Base-by-base conservation (phyloP, 495 filamentous ascomycete genomes). In the Darksidea phi region DNA sequence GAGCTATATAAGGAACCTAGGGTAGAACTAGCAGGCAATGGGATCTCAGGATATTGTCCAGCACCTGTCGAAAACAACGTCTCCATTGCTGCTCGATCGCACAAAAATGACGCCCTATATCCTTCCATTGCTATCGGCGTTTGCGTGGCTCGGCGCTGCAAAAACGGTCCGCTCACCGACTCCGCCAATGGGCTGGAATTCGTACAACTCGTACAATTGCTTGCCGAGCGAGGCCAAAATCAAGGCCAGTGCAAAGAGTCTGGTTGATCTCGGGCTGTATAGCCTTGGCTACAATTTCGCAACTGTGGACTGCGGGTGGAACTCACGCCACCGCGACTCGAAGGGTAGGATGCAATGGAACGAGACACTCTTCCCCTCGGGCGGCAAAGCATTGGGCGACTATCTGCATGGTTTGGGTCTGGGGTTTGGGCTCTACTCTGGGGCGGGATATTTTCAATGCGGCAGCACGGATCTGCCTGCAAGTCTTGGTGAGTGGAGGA, bases 231-330 rank as follows among this genome's bases (percentile, higher is more conserved):
- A 82, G 52, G 56, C 65, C 0, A 78, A 79, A 21, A 77, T 83
- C 18, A 72, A 77, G 25, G 73, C 74, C 23, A 83, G 82, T 57
- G 79, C 82, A 3, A 68, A 81, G 59, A 82, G 79, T n/a, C 64
- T 85, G 7, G 75, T 83, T 0, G 78, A 80, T 58, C 70, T 81
- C 5, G 80, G 79, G 0, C 75, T 85, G 2, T 73, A 72, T 0
- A 66, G 71, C 13, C 68, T 81, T 0, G 80, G 82, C 20, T 84
- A 85, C 52, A 70, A 73, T 38, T 79, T 78, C 55, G 80, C 83
- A n/a, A 82, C 80, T 0, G 77, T 76, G 0, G 82, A 85, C 63
- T 84, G 80, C 56, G 82, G 82, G 15, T 84, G 80, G 82, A 77
- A 75, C 6, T 67, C 77, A 1, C 66, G 70, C 5, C 68, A 78